These are phyloP conservation scores for Calonectria pteridis DNA, from an alignment of 2,329 filamentous ascomycete species.

Conservation along the genomic window DNA sequence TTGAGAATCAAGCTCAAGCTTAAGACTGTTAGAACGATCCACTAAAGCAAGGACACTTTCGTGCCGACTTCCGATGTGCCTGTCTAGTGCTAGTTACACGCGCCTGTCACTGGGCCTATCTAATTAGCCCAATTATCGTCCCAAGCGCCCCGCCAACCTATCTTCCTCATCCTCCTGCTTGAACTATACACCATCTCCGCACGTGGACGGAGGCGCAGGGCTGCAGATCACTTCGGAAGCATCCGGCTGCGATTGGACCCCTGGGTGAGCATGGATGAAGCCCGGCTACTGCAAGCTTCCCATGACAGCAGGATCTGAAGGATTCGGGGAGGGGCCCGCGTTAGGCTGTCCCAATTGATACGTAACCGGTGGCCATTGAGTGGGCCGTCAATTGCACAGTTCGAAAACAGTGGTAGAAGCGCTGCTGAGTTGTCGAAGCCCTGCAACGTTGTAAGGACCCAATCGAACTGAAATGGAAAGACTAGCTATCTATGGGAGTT, in stretches of 20 bases:
- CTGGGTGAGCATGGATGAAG: neutral
- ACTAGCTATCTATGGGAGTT: neutral
- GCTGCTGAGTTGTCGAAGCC: neutral
- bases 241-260: neutral
- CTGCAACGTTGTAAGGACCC: neutral
- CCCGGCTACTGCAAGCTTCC: neutral
- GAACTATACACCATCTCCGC: neutral
- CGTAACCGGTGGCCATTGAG: neutral
- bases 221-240: neutral
- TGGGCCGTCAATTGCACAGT: neutral
- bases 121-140: neutral
- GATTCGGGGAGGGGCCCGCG: neutral
- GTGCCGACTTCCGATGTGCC: neutral
- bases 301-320: neutral
- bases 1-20: neutral
- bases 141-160: no score
- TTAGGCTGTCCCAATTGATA: neutral
- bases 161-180: neutral
- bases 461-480: neutral
- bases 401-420: neutral
- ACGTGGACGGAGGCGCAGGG: neutral
- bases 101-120: neutral
- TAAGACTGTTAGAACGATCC: neutral
- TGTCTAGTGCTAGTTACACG: neutral
- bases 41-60: neutral